Evolutionary conservation across 2,329 filamentous ascomycete species (phyloP), one percentile per base, ranked within the genome.

Genomic region (Furcasterigmium sp.): DNA sequence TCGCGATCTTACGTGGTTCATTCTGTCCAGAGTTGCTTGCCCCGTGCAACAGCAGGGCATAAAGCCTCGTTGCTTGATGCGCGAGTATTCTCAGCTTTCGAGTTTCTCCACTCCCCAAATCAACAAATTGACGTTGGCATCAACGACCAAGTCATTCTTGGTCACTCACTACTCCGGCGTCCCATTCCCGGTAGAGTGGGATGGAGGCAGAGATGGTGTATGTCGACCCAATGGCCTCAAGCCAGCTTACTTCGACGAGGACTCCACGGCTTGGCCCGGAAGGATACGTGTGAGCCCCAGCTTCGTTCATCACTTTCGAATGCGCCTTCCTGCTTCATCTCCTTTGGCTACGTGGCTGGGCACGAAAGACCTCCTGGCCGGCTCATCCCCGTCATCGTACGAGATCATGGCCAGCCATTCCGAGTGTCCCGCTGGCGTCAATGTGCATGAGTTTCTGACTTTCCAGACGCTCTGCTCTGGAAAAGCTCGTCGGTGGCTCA

Each of bases 381-480:
- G 60, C 44, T 45, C 61, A 2, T 59, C 56, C 8, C 78, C 71
- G 0, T 71, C 75, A 0, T 83, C 79, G 0, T 79, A 80, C 45
- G 61, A 74, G 7, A 63, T 75, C 1, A 57, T 79, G 26, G 72
- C 77, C 0, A 75, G 61, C 11, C 72, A 76, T 25, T 57, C 63
- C 0, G 56, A 57, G 2, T 79, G 78, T 37, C 75, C 78, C 0
- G 32, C 58, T 0, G 59, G 63, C 1, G 44, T 78, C 20, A 70
- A 68, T 2, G 39, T 67, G 0, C 71, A 79, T 13, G 80, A 83
- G 42, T 82, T 70, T 38, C 62, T 67, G 19, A 68, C 78, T 0
- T 72, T 73, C 40, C 72, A 78, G 45, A 62, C 57, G 1, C 55
- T 80, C 0, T 51, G 76, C 1, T 62, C 68, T 0, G 76, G 75